Evolutionary conservation across 2,329 filamentous ascomycete genomes (phyloP), one percentile per base, ranked within the genome.

Genomic region (Fusarium pseudograminearum): DNA sequence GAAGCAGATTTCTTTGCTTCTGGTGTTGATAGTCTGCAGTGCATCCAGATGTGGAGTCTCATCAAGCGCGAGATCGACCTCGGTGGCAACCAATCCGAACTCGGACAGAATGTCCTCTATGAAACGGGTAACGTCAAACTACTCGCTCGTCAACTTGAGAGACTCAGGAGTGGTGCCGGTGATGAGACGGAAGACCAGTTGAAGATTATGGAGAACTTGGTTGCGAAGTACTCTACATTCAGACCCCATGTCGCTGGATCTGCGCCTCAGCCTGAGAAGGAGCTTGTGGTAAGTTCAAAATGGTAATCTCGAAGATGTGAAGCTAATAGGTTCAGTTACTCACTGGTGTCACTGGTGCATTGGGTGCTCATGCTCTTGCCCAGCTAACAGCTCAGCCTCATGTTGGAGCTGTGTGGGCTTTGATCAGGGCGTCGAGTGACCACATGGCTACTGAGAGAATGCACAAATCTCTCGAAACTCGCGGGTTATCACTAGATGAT

Each of bases 311-410:
- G 0, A 7, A 2, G n/a, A 2, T 18, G 1, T 10, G 7, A 31
- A 12, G 3, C 47, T 61, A 41, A 72, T 12, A 1, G 11, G 0
- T 0, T 0, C 2, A 81, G 76, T 69, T 89, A 15, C 76, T 91
- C 11, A 90, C 89, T 3, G 89, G 89, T 11, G 84, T 84, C 0
- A 91, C 89, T 0, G 89, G 89, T 2, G 86, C 86, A 7, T 79
- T 91, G 0, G 89, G 89, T 5, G 84, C 86, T 0, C 86, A 89
- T 53, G 78, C 89, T 0, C 80, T 89, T 4, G 83, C 86, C 1
- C 84, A 89, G 16, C 81, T 91, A 3, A 85, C 87, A 5, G 82
- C 86, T 2, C 82, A 86, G 30, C 83, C 86, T 8, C 87, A 88
- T 38, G 82, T 91, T n/a, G 80, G 80, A 31, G 77, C 78, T 4